Evolutionary conservation across 768 basidiomycete species (phyloP).

Genomic region (Crassisporium funariophilum): DNA sequence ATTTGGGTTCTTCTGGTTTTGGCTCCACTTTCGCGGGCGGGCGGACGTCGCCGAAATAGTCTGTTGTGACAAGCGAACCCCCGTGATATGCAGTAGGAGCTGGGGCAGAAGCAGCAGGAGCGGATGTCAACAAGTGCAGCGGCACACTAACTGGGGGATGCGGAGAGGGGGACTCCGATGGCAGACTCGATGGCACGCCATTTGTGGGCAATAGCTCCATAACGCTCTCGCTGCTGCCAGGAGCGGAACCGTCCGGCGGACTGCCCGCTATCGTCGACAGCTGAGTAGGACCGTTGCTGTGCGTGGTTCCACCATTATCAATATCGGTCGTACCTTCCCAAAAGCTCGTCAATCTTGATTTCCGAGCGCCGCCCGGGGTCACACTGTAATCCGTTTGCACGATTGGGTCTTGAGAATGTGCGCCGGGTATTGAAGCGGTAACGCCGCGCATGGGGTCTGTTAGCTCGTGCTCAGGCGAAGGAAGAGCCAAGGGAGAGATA

Average conservation of each 20-base stretch:
- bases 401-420: constrained; percentile 40
- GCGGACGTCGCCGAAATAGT: constrained; percentile 25
- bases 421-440: constrained; percentile 65
- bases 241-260: constrained; percentile 16
- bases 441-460: constrained; percentile 87
- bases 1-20: constrained; percentile 2
- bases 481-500: constrained; percentile 84
- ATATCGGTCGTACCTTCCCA: constrained; percentile 80
- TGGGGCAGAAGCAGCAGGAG: constrained; percentile 22
- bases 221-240: not conserved
- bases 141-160: not conserved
- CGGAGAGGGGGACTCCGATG: not conserved
- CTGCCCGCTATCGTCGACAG: constrained; percentile 22
- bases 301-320: constrained; percentile 30
- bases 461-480: constrained; percentile 89
- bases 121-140: constrained; percentile 2
- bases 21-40: not conserved
- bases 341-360: constrained; percentile 64
- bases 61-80: constrained; percentile 4
- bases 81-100: constrained; percentile 6
- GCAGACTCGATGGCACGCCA: not conserved
- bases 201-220: not conserved
- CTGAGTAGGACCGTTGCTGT: constrained; percentile 15
- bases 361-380: constrained; percentile 54
- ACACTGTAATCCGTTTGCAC: constrained; percentile 30